Evolutionary conservation across 1,284 basidiomycete species (phyloP).

Genomic region (Wolfiporia cocos): DNA sequence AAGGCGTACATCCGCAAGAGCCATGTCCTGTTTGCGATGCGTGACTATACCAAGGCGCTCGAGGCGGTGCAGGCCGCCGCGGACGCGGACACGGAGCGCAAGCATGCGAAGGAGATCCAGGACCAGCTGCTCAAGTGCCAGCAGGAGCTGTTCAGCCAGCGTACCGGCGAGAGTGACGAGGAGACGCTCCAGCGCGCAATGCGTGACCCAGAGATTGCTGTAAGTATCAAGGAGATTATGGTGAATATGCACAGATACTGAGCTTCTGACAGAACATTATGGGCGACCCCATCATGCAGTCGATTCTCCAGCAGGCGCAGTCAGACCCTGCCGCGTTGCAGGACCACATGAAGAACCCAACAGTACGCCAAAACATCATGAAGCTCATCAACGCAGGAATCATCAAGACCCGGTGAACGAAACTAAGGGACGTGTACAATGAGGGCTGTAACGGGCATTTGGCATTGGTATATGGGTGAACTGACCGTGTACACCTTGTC

Average conservation of each 20-base stretch:
- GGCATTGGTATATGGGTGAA: conserved; percentile 4
- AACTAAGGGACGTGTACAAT: neutral
- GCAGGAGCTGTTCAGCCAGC: conserved; percentile 75
- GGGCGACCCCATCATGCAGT: conserved; percentile 87
- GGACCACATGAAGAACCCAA: conserved; percentile 96
- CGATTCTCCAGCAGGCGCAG: conserved; percentile 95
- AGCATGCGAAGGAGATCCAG: conserved; percentile 79
- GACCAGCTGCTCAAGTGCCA: conserved; percentile 78
- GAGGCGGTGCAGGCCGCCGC: conserved; percentile 74
- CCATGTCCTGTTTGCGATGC: conserved; percentile 85
- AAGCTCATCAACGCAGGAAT: conserved; percentile 94
- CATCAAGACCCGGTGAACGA: conserved; percentile 65
- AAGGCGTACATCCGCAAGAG: conserved; percentile 97
- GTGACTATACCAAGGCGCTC: conserved; percentile 85
- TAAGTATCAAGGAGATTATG: conserved; percentile 34
- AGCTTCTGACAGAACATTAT: conserved; percentile 58
- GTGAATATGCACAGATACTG: neutral
- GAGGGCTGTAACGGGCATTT: neutral
- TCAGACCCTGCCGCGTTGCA: conserved; percentile 84
- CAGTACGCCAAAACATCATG: conserved; percentile 79
- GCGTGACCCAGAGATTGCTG: conserved; percentile 94
- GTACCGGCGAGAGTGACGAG: conserved; percentile 88
- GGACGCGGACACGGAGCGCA: conserved; percentile 70
- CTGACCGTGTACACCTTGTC: conserved; percentile 4
- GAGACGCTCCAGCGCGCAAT: conserved; percentile 92